Base-by-base conservation (phyloP, 768 basidiomycete species). In the Tulasnella calospora region DNA sequence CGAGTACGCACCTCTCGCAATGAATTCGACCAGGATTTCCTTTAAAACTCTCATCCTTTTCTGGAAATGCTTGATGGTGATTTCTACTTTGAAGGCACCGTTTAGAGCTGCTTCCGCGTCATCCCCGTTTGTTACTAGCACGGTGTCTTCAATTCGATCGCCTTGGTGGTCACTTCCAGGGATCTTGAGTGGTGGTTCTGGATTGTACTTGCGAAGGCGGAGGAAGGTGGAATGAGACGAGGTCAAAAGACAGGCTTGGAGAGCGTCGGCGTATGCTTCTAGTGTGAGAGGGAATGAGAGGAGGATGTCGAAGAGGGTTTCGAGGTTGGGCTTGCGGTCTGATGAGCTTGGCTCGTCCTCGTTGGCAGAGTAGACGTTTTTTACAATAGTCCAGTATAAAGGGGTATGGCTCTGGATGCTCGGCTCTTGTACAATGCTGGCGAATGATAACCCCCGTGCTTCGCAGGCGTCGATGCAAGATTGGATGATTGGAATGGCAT, bases 311-410 rank as follows among this genome's bases (percentile, higher is more conserved):
- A 89, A 83, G 5, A 92, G 80, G 33, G 88, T 82, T 84, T 82
- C n/a, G 27, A 40, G 71, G 40, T 33, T 69, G 55, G 44, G 51
- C 71, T 55, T 38, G 8, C 23, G 27, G 70, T 27, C 77, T 79
- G 40, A 35, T 36, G 67, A 75, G 78, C 30, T 35, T 72, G 36
- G 36, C 8, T 36, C 7, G 0, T 72, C 71, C 0, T 72, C 71
- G 33, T 4, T 15, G n/a, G 73, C 23, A 38, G 80, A 81, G 8
- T 85, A 82, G 0, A 87, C 86, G 3, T 87, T 88, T 77, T 91
- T 92, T 33, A 93, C 84, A 80, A 93, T 89, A 0, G 89, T 90
- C 92, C 92, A 93, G 82, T 93, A 93, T 3, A 93, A 80, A 0
- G 91, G 90, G 0, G 90, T 89, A 81, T 90, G 91, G 0, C 85